Percentiles rank a stretch among this genome's conserved stretches.
These are phyloP conservation scores for Dipteronia dyeriana DNA, from an alignment of 345 rosid species.

Conservation along the genomic window DNA sequence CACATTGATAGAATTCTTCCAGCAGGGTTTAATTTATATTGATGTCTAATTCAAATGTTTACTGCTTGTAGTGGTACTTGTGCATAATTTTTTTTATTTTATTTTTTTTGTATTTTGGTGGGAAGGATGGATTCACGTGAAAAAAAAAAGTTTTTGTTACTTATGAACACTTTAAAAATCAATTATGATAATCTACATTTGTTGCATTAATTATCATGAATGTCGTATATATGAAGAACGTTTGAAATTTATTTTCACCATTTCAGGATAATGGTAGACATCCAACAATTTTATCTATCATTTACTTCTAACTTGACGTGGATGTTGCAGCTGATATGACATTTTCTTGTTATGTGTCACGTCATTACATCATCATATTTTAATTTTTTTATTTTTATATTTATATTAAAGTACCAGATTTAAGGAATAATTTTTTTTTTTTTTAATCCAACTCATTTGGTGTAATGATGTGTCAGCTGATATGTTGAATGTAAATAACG, in stretches of 20 bases:
- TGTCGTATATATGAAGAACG: not conserved
- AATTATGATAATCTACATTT: not conserved
- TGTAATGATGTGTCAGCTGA: too few relatives aligned
- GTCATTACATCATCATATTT: too few relatives aligned
- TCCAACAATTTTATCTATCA: too few relatives aligned
- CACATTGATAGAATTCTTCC: not conserved
- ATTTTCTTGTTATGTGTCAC: too few relatives aligned
- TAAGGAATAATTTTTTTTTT: too few relatives aligned
- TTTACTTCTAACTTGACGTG: too few relatives aligned
- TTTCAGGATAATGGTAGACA: too few relatives aligned
- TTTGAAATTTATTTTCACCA: not conserved
- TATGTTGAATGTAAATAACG: too few relatives aligned
- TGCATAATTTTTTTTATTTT: not conserved
- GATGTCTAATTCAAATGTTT: conserved; percentile 11
- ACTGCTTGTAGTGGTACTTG: not conserved
- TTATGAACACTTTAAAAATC: not conserved
- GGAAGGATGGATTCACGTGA: not conserved
- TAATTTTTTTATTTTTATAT: too few relatives aligned
- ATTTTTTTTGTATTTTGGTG: conserved; percentile 35
- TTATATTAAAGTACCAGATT: too few relatives aligned
- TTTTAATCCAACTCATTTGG: too few relatives aligned
- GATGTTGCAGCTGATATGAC: too few relatives aligned
- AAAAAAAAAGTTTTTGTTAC: conserved; percentile 13
- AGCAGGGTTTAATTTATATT: not conserved
- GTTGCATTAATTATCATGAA: not conserved